phyloP scores from a whole-genome alignment of 2,329 filamentous ascomycete species.

The Colletotrichum caudatum region DNA sequence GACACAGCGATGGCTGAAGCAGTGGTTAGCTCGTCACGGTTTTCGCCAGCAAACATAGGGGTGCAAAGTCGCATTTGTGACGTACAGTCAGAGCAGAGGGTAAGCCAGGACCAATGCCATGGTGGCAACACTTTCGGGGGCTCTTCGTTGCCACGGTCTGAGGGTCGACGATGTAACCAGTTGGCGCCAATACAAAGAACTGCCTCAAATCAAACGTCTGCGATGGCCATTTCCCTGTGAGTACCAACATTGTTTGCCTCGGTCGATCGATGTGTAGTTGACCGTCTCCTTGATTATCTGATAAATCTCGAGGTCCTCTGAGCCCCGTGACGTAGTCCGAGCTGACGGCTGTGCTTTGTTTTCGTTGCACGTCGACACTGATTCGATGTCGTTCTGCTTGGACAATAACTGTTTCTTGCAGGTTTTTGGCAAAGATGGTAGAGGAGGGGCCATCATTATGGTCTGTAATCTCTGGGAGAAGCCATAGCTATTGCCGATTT shows the following conservation, averaged over 20 bases:
- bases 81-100: conserved; percentile 73
- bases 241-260: conserved; percentile 70
- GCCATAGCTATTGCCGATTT: conserved; percentile 71
- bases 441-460: conserved; percentile 66
- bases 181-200: conserved; percentile 80
- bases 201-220: conserved; percentile 49
- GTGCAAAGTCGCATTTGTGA: not conserved
- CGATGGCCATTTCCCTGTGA: not conserved
- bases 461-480: conserved; percentile 75
- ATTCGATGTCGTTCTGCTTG: conserved; percentile 18
- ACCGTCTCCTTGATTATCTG: conserved; percentile 76
- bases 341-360: conserved; percentile 28
- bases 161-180: conserved; percentile 62
- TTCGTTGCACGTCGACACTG: conserved; percentile 18
- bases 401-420: not conserved
- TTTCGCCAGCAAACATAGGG: conserved; percentile 12
- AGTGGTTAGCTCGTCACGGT: conserved; percentile 38
- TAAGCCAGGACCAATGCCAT: conserved; percentile 76
- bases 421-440: not conserved
- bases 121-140: conserved; percentile 50
- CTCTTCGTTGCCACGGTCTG: conserved; percentile 46
- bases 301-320: conserved; percentile 52
- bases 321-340: conserved; percentile 29
- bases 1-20: conserved; percentile 73
- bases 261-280: conserved; percentile 80